phyloP scores from a whole-genome alignment of 2,329 filamentous ascomycete species.

The Aureobasidium sp. region DNA sequence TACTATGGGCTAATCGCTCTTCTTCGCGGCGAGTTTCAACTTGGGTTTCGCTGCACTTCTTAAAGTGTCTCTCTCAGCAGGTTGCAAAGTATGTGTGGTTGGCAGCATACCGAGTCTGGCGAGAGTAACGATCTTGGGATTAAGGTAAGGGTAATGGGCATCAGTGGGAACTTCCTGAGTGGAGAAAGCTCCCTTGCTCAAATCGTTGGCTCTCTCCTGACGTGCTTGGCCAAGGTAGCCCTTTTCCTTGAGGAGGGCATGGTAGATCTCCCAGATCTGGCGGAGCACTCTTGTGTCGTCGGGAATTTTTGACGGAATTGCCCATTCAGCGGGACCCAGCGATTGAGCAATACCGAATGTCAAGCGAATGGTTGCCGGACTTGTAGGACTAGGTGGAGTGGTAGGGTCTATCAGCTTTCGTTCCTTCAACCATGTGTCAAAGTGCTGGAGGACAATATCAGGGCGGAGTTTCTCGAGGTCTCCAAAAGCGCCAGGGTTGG shows the following conservation, averaged over 20 bases:
- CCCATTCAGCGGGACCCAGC: no score
- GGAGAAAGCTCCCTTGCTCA: not conserved
- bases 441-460: not conserved
- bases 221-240: not conserved
- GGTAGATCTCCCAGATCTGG: conserved; percentile 1
- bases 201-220: not conserved
- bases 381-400: not conserved
- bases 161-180: not conserved
- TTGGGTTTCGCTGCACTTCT: not conserved
- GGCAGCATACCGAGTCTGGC: not conserved
- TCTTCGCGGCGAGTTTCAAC: not conserved
- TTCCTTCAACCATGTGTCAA: not conserved
- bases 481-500: not conserved
- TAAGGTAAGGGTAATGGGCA: not conserved
- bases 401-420: not conserved
- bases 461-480: not conserved
- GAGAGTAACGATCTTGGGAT: not conserved
- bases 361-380: not conserved
- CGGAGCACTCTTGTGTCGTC: not conserved
- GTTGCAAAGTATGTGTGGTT: not conserved
- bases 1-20: no score
- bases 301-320: not conserved
- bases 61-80: not conserved
- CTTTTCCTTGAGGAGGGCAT: not conserved
- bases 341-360: not conserved